A percentile compares a stretch with the other conserved stretches of the same genome.
phyloP scores from a whole-genome alignment of 495 filamentous ascomycete species.

The Neurospora pannonica region DNA sequence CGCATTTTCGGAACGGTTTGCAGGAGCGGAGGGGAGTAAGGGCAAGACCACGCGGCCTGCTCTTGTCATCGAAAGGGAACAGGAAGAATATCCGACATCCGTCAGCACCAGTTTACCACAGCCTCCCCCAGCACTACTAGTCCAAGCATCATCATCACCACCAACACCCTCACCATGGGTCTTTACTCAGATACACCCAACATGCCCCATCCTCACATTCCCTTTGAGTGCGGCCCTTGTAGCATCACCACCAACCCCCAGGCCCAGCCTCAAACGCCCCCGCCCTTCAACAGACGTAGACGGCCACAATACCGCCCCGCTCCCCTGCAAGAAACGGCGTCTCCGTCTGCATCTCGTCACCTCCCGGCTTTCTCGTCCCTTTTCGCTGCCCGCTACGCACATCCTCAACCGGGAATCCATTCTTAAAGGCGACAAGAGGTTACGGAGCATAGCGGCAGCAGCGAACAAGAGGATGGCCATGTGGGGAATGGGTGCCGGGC shows the following conservation, averaged over 20 bases:
- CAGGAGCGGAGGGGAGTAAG: not conserved
- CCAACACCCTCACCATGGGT: not conserved
- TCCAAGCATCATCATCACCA: not conserved
- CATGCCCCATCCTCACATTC: slow-evolving; percentile 11
- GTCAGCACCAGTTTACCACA: not conserved
- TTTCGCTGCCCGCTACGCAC: slow-evolving; percentile 57
- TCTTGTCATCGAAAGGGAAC: not conserved
- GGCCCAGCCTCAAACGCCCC: slow-evolving; percentile 40
- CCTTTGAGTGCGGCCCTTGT: too few species aligned
- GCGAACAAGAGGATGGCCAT: not conserved
- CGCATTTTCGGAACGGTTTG: not conserved
- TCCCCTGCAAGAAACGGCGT: slow-evolving; percentile 57
- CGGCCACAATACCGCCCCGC: slow-evolving; percentile 38
- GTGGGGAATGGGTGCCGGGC: slow-evolving; percentile 29
- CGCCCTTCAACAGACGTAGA: slow-evolving; percentile 54
- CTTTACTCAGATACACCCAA: slow-evolving; percentile 10
- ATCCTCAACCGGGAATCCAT: slow-evolving; percentile 48
- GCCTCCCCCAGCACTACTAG: not conserved
- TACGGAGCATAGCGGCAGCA: slow-evolving; percentile 12
- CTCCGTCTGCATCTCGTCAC: slow-evolving; percentile 55
- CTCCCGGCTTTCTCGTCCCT: slow-evolving; percentile 58
- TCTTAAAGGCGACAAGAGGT: slow-evolving; percentile 41
- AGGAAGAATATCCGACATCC: not conserved
- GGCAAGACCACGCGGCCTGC: not conserved
- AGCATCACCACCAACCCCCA: too few species aligned